Evolutionary conservation across 441 rosid species (phyloP), one percentile per base, ranked within the genome.

Genomic region (Omphalea diandra): DNA sequence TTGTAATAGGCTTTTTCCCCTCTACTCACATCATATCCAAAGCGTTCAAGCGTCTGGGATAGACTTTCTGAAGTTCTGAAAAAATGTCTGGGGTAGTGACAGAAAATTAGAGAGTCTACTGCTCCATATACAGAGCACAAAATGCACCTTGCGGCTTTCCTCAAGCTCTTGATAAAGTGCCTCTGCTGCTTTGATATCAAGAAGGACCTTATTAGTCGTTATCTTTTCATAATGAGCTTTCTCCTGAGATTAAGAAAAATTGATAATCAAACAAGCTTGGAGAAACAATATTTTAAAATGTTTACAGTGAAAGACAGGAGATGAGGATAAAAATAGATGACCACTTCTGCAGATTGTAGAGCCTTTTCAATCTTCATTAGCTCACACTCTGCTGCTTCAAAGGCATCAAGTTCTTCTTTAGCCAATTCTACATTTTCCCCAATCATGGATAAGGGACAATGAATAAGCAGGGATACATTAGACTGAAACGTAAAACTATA

Each of bases 141-240:
- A 63, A 73, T 54, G 32, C 74, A 95, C 99, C 89, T 80, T 82
- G 18, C 89, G 93, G 31, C 70, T 79, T 43, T 55, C 81, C 80
- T 85, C 82, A 76, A 95, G 92, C 71, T 84, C 84, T 76, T 10
- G 76, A 75, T 80, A 78, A 56, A 71, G 73, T 70, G 80, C 82
- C 87, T 93, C 95, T 11, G 98, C 94, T 55, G 55, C 81, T 73
- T 88, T 78, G 67, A 95, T 88, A 74, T 81, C 89, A 65, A 82
- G 82, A 52, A 88, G 83, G 80, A 95, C 99, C 83, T 86, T 93
- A 65, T 67, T 83, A 53, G 78, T 74, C 99, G 93, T 95, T 67
- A 93, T 56, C 62, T 80, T 73, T 86, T 90, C 94, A 77, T 95
- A 95, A 82, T 91, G 91, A 29, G 68, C 79, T 84, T 81, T 87